Conservation (phyloP, 257 asterid species). For the Rauvolfia tetraphylla region DNA sequence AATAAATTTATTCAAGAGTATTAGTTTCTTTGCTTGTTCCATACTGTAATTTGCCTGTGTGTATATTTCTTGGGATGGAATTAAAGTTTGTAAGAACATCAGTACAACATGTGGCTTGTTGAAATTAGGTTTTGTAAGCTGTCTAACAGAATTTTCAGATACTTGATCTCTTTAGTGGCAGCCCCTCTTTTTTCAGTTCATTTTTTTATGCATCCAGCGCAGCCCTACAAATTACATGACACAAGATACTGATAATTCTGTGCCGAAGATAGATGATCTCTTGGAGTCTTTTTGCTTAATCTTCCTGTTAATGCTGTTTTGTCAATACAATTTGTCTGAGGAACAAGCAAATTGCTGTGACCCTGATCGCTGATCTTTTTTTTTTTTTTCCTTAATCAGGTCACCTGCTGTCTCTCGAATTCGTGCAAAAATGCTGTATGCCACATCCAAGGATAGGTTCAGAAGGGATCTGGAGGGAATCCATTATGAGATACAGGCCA, state of each 20-base stretch:
- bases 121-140: background rate
- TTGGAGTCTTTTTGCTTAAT: background rate
- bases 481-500: constrained; percentile 41
- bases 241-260: background rate
- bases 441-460: constrained; percentile 38
- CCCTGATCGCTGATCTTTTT: no score
- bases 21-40: background rate
- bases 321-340: background rate
- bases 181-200: background rate
- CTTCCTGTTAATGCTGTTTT: background rate
- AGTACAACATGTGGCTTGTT: background rate
- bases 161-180: background rate
- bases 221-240: background rate
- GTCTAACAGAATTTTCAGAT: background rate
- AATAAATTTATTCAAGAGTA: background rate
- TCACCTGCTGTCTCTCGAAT: constrained; percentile 37
- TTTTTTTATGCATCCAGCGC: background rate
- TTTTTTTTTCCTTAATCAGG: constrained; percentile 23
- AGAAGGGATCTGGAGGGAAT: constrained; percentile 38
- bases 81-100: no score
- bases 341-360: background rate
- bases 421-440: constrained; percentile 41
- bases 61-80: background rate
- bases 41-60: background rate
- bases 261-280: background rate